These are phyloP conservation scores for Chrysoporthe cubensis DNA, from an alignment of 2,329 filamentous ascomycete genomes.

Conservation along the genomic window DNA sequence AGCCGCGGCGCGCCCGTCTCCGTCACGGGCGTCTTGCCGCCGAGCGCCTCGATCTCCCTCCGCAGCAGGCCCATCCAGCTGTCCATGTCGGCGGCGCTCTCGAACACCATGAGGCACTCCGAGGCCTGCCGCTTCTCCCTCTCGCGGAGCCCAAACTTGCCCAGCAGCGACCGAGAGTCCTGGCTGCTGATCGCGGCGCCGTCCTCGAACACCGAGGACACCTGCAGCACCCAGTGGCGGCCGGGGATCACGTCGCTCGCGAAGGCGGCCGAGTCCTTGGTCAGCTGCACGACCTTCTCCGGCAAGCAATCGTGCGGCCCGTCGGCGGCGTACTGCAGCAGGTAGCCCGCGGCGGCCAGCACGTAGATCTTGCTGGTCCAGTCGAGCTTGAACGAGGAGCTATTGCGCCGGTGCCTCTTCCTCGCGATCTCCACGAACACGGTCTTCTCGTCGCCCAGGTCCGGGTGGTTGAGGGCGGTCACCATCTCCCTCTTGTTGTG, in stretches of 20 bases:
- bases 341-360: conserved; percentile 69
- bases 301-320: conserved; percentile 73
- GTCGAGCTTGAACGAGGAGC: conserved; percentile 55
- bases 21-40: conserved; percentile 66
- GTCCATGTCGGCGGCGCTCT: conserved; percentile 75
- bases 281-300: conserved; percentile 73
- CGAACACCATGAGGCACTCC: conserved; percentile 74
- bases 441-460: conserved; percentile 24
- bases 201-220: conserved; percentile 67
- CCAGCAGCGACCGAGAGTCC: conserved; percentile 65
- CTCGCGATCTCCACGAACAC: conserved; percentile 46
- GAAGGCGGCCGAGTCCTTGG: conserved; percentile 77
- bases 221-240: conserved; percentile 78
- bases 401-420: conserved; percentile 52
- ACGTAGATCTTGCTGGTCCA: conserved; percentile 76
- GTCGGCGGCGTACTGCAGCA: conserved; percentile 75
- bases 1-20: conserved; percentile 60
- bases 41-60: conserved; percentile 70
- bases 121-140: conserved; percentile 60
- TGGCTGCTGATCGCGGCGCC: conserved; percentile 52
- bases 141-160: conserved; percentile 64
- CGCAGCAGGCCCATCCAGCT: conserved; percentile 72
- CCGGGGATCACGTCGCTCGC: conserved; percentile 80
- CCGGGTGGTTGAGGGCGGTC: conserved; percentile 21
- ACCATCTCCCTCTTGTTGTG: conserved; percentile 55